Evolutionary conservation across 176 grass and related monocot genomes (phyloP).

Genomic region (Carex kokanica): DNA sequence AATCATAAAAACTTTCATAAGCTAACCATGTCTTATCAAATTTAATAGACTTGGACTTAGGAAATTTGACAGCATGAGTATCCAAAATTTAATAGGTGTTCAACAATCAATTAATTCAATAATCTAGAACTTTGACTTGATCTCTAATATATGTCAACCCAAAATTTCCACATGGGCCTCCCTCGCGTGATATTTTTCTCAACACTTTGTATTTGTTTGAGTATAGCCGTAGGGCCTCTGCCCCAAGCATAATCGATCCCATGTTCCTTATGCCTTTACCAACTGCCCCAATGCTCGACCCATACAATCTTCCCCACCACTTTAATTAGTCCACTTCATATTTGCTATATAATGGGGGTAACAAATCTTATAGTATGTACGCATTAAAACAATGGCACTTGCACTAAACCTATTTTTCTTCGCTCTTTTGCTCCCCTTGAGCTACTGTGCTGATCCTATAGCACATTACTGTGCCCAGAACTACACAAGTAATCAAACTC

Average conservation of each 20-base stretch:
- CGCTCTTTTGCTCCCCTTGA: conserved; percentile 20
- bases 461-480: conserved; percentile 38
- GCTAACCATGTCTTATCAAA: no score
- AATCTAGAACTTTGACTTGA: conserved; percentile 9
- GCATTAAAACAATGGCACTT: conserved; percentile 44
- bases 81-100: no score
- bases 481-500: conserved; percentile 22
- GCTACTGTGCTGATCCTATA: conserved; percentile 39
- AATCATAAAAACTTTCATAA: no score
- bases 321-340: conserved; percentile 2
- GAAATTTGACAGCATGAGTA: no score
- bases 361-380: not conserved
- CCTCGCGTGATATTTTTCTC: no score
- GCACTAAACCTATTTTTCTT: conserved; percentile 22
- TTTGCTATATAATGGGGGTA: not conserved
- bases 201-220: no score
- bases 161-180: not conserved
- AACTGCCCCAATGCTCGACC: not conserved
- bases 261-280: no score
- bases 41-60: no score
- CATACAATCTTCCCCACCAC: not conserved
- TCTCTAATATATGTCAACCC: not conserved
- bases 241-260: no score
- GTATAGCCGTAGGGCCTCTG: no score
- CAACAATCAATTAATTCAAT: not conserved